A percentile compares a stretch with the other conserved stretches of the same genome.
These are phyloP conservation scores for Globisporangium cylindrosporum DNA, from an alignment of 352 stramenopile species.

Conservation along the genomic window DNA sequence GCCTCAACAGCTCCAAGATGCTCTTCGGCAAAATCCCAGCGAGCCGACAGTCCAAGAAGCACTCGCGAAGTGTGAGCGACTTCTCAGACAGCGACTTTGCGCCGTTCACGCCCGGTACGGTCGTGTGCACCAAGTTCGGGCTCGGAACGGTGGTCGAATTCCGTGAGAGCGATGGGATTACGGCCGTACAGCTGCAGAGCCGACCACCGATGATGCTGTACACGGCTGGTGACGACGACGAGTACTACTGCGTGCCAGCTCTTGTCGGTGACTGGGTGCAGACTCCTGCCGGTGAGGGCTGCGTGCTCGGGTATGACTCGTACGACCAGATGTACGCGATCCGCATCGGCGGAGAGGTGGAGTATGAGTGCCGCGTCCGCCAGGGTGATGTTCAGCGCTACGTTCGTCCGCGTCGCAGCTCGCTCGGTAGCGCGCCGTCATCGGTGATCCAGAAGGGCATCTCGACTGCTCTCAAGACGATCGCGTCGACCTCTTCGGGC, in stretches of 20 bases:
- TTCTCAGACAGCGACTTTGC: conserved; percentile 42
- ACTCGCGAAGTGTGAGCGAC: conserved; percentile 38
- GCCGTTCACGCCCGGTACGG: conserved; percentile 33
- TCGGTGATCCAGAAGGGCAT: conserved; percentile 46
- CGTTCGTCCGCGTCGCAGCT: conserved; percentile 33
- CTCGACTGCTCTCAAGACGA: conserved; percentile 49
- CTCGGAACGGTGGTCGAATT: conserved; percentile 59
- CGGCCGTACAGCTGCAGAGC: conserved; percentile 47
- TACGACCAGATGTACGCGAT: conserved; percentile 55
- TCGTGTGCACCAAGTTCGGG: conserved; percentile 61
- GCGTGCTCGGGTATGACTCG: conserved; percentile 49
- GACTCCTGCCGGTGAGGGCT: conserved; percentile 53
- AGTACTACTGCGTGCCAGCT: conserved; percentile 52
- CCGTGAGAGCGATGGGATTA: conserved; percentile 47
- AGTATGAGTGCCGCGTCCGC: conserved; percentile 38
- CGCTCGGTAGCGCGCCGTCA: conserved; percentile 24
- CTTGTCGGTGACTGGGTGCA: conserved; percentile 54
- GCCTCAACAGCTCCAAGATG: conserved; percentile 42
- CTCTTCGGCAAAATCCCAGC: conserved; percentile 38
- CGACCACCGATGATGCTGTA: conserved; percentile 35
- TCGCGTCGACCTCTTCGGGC: conserved; percentile 56
- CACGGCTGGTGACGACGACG: conserved; percentile 32
- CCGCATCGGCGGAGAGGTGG: conserved; percentile 31
- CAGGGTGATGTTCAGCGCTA: conserved; percentile 39
- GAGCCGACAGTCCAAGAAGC: conserved; percentile 20